Conservation (phyloP, 495 filamentous ascomycete genomes). For the Thozetella sp. region DNA sequence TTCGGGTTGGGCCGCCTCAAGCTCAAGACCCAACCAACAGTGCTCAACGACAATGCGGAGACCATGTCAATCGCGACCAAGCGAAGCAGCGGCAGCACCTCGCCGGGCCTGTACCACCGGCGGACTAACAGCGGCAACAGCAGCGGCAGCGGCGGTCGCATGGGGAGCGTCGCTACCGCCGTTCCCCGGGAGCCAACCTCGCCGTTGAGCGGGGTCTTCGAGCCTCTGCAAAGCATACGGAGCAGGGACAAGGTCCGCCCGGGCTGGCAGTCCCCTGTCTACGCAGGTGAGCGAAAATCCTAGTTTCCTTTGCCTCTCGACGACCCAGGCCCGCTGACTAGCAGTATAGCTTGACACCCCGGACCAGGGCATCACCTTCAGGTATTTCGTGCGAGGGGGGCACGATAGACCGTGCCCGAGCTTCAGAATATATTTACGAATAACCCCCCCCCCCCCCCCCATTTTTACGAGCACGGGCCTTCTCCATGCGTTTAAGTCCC, state of each 20-base stretch:
- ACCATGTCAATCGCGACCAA: conserved; percentile 20
- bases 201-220: conserved; percentile 11
- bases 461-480: no score
- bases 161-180: conserved; percentile 6
- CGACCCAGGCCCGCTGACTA: neutral
- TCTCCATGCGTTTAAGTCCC: no score
- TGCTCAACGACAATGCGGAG: conserved; percentile 9
- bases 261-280: conserved; percentile 41
- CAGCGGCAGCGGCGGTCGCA: conserved; percentile 13
- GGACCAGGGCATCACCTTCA: neutral
- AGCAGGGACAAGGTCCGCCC: conserved; percentile 26
- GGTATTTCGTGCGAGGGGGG: no score
- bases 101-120: conserved; percentile 2
- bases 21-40: conserved; percentile 11
- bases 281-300: conserved; percentile 35
- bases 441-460: no score
- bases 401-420: no score
- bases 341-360: neutral
- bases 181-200: neutral
- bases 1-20: conserved; percentile 24
- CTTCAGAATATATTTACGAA: no score
- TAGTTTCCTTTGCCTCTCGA: neutral
- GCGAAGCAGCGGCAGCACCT: conserved; percentile 13
- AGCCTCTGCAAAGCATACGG: conserved; percentile 21
- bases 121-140: conserved; percentile 10